Conservation (phyloP, 768 basidiomycete species). For the Mycena leptocephala region DNA sequence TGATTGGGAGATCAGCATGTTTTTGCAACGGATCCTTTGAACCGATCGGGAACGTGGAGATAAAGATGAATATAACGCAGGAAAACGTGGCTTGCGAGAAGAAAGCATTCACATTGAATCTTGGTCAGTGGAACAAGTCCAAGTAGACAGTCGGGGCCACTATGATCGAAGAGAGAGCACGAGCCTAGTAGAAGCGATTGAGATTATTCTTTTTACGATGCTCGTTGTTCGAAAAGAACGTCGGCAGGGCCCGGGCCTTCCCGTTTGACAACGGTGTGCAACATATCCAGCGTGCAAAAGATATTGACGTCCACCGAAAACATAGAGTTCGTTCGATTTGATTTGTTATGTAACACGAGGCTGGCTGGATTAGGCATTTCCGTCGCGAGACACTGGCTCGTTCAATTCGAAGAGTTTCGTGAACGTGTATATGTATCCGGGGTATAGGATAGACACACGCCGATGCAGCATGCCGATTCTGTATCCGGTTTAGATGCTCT, state of each 20-base stretch:
- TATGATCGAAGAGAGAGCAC: constrained; percentile 79
- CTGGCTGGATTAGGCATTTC: constrained; percentile 70
- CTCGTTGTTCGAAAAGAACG: constrained; percentile 30
- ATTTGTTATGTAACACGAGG: constrained; percentile 54
- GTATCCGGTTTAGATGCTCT: constrained; percentile 71
- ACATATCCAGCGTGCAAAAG: constrained; percentile 26
- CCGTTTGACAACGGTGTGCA: constrained; percentile 30
- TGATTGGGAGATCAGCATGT: constrained; percentile 56
- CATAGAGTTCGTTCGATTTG: constrained; percentile 34
- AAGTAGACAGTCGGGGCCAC: constrained; percentile 71
- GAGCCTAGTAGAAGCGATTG: constrained; percentile 71
- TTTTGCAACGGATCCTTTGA: constrained; percentile 65
- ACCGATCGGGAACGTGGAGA: constrained; percentile 88
- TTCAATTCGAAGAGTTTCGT: constrained; percentile 58
- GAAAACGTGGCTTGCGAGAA: constrained; percentile 79
- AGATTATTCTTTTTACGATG: constrained; percentile 53
- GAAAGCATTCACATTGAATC: constrained; percentile 73
- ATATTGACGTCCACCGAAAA: constrained; percentile 35
- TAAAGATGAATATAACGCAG: constrained; percentile 79
- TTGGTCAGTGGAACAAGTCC: constrained; percentile 84
- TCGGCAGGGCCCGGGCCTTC: constrained; percentile 36
- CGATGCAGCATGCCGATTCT: constrained; percentile 72
- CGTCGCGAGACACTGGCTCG: constrained; percentile 67
- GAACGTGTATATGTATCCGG: constrained; percentile 81
- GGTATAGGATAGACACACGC: constrained; percentile 76